Conservation (phyloP, 2,329 filamentous ascomycete species). For the Dactylellina drechsleri region DNA sequence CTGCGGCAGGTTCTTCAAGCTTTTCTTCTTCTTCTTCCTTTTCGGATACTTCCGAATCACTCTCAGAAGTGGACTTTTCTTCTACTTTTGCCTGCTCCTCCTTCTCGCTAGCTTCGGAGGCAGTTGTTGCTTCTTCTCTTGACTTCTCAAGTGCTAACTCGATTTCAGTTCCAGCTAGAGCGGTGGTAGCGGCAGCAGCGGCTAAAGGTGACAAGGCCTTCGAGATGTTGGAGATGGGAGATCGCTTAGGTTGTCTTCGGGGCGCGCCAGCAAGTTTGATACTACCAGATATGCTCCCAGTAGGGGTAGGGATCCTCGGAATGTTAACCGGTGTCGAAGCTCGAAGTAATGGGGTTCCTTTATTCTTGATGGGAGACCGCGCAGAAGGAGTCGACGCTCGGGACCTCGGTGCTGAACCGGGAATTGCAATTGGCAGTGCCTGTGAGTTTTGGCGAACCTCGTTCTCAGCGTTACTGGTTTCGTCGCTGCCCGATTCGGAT, state of each 20-base stretch:
- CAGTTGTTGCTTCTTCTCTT: slow-evolving; percentile 16
- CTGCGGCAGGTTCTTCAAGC: neutral
- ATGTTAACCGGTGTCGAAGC: slow-evolving; percentile 47
- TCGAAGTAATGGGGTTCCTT: slow-evolving; percentile 41
- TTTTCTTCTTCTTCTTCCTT: slow-evolving; percentile 19
- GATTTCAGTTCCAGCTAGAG: slow-evolving; percentile 43
- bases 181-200: slow-evolving; percentile 43
- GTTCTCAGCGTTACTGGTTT: slow-evolving; percentile 47
- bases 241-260: slow-evolving; percentile 40
- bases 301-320: slow-evolving; percentile 42
- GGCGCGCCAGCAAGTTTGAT: slow-evolving; percentile 47
- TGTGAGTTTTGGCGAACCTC: slow-evolving; percentile 51
- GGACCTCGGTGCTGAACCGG: slow-evolving; percentile 49
- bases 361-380: slow-evolving; percentile 38
- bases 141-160: slow-evolving; percentile 37
- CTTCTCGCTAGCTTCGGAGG: slow-evolving; percentile 36
- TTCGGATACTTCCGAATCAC: slow-evolving; percentile 39
- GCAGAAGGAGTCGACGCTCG: slow-evolving; percentile 46
- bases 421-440: slow-evolving; percentile 49
- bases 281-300: slow-evolving; percentile 42
- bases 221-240: slow-evolving; percentile 47
- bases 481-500: slow-evolving; percentile 40
- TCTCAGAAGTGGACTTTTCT: slow-evolving; percentile 36
- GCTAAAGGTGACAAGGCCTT: slow-evolving; percentile 48
- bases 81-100: slow-evolving; percentile 18